A percentile compares a stretch with the other conserved stretches of the same genome.
Evolutionary conservation across 768 basidiomycete genomes (phyloP).

Genomic region (Cystobasidiopsis lactophilus): DNA sequence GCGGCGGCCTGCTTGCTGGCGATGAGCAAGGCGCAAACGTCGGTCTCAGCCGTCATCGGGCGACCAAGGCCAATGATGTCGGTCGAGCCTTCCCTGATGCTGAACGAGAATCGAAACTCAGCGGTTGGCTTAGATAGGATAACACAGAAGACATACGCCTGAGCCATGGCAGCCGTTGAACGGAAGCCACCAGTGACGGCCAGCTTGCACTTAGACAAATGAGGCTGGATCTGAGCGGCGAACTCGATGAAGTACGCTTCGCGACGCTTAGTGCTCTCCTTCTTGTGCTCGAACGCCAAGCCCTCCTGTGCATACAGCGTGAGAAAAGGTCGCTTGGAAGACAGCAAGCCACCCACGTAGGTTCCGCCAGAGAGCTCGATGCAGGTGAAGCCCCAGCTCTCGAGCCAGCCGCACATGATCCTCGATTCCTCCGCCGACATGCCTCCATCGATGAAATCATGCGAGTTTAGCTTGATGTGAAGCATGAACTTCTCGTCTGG

Average conservation of each 20-base stretch:
- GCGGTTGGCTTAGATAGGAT: conserved; percentile 1
- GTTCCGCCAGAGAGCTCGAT: conserved; percentile 30
- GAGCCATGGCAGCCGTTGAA: conserved; percentile 17
- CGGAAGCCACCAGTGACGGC: conserved; percentile 24
- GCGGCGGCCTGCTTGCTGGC: conserved; percentile 17
- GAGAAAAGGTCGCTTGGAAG: neutral
- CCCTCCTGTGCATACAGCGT: conserved; percentile 15
- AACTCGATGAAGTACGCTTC: conserved; percentile 15
- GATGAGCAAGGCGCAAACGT: conserved; percentile 19
- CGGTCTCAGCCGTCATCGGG: conserved; percentile 22
- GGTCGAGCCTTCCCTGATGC: neutral
- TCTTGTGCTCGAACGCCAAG: conserved; percentile 18
- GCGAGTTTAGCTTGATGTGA: conserved; percentile 17
- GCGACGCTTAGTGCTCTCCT: conserved; percentile 18
- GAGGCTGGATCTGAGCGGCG: conserved; percentile 18
- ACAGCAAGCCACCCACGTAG: conserved; percentile 15
- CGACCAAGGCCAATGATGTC: conserved; percentile 22
- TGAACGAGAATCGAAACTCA: neutral
- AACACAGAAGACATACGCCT: conserved; percentile 14
- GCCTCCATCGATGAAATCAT: conserved; percentile 20
- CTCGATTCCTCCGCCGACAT: conserved; percentile 24
- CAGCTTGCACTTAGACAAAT: conserved; percentile 18
- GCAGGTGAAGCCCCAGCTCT: conserved; percentile 26
- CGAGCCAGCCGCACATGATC: conserved; percentile 23
- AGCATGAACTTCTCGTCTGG: conserved; percentile 15